Base-by-base conservation (phyloP, 2,329 filamentous ascomycete species). In the Trichoderma polysporum region DNA sequence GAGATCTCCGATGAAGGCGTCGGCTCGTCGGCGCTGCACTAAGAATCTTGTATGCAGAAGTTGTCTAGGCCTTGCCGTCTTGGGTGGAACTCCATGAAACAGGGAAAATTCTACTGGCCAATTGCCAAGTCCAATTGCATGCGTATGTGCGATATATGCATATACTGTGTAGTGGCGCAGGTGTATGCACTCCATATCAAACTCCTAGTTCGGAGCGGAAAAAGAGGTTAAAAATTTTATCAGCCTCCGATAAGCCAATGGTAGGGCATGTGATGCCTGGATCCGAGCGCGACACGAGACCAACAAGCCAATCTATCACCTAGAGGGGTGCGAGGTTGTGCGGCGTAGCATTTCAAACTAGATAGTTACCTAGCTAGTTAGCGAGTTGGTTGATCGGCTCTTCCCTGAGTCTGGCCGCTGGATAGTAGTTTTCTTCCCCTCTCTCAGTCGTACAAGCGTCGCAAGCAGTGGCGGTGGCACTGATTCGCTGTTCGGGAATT, bases 91-190 rank as follows among this genome's bases (percentile, higher is more conserved):
- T 10, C 25, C 8, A 27, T 45, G 50, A 54, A 54, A 22, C 61
- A 33, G 27, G 50, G 25, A 54, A 57, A 57, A 57, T 49, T 33
- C 41, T 45, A 41, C 31, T 31, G 22, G 41, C 54, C 63, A 50
- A 41, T 59, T 33, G 17, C 39, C 52, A 52, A 41, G 41, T 29
- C 19, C 56, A 60, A 60, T 66, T 57, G 49, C 49, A 62, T 54
- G 57, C 64, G 39, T 15, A 19, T 61, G 19, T 49, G 37, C 39
- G 50, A 41, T 62, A 47, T 57, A 57, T 63, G 66, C 66, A 63
- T 50, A 45, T 67, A 67, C 58, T 67, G 52, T 63, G 58, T 56
- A 67, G 58, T 67, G 58, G 66, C 58, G 58, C 41, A 19, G 9
- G 41, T 25, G 33, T 22, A 49, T 31, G 29, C 35, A 31, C 47